Percentiles rank a stretch among this genome's conserved stretches.
phyloP scores from a whole-genome alignment of 1,139 yeast species.

The Suhomyces choctaworum region DNA sequence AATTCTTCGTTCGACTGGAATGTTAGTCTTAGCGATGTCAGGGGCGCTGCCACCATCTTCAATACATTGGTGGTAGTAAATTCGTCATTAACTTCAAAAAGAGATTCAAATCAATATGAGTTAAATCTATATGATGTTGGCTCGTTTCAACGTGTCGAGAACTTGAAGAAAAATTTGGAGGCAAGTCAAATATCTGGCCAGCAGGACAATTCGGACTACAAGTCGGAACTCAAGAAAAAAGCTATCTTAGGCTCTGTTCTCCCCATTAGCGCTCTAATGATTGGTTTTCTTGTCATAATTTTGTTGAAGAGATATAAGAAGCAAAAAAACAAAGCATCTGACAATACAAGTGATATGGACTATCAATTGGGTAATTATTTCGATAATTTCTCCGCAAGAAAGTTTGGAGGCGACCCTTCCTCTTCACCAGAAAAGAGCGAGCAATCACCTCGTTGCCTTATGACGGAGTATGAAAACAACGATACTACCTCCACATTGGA shows the following conservation, averaged over 20 bases:
- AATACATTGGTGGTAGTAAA: slow-evolving; percentile 41
- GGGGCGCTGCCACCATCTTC: slow-evolving; percentile 48
- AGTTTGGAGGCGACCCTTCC: background rate
- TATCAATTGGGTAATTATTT: slow-evolving; percentile 37
- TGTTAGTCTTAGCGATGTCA: slow-evolving; percentile 23
- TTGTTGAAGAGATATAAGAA: slow-evolving; percentile 24
- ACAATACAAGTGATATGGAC: slow-evolving; percentile 32
- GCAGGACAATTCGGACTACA: background rate
- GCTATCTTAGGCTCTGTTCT: slow-evolving; percentile 41
- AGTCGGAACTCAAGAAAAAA: slow-evolving; percentile 21
- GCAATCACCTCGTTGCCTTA: background rate
- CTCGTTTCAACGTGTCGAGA: slow-evolving; percentile 23
- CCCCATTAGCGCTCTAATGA: slow-evolving; percentile 27
- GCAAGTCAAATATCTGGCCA: background rate
- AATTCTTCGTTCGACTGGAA: slow-evolving; percentile 18
- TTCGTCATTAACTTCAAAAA: slow-evolving; percentile 16
- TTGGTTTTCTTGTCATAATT: slow-evolving; percentile 21
- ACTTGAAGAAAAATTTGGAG: slow-evolving; percentile 20
- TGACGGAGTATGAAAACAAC: slow-evolving; percentile 19
- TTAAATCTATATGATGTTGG: slow-evolving; percentile 29
- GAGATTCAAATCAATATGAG: slow-evolving; percentile 21
- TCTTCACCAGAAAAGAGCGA: background rate
- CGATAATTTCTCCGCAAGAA: slow-evolving; percentile 13
- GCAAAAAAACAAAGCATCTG: slow-evolving; percentile 15
- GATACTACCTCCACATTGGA: slow-evolving; percentile 45